A percentile compares a stretch with the other conserved stretches of the same genome.
phyloP scores from a whole-genome alignment of 306 rosid species.

The Crataegus laevigata region DNA sequence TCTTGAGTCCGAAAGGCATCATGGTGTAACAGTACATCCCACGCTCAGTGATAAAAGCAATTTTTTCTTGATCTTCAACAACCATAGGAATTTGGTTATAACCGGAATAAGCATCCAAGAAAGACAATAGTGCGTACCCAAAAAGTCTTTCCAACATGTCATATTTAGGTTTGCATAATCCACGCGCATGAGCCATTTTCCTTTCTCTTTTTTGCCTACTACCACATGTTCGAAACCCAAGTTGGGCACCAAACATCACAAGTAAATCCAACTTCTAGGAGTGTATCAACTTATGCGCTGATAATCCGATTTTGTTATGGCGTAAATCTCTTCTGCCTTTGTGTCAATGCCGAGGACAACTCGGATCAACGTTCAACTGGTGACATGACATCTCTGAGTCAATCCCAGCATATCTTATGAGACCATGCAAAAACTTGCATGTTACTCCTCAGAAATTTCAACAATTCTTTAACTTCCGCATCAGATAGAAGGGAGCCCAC shows the following conservation, averaged over 20 bases:
- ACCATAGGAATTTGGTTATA: too few species aligned
- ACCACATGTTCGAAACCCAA: not conserved
- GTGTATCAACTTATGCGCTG: fast-evolving
- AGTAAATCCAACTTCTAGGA: not conserved
- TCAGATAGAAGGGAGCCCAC: too few species aligned
- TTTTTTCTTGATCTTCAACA: not conserved
- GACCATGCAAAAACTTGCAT: too few species aligned
- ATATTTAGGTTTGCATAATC: not conserved
- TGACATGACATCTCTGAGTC: too few species aligned
- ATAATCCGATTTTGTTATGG: not conserved
- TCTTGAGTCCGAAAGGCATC: not conserved
- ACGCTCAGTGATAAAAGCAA: not conserved
- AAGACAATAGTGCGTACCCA: not conserved
- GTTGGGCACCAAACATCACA: not conserved
- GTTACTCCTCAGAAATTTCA: too few species aligned
- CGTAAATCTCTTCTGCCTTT: too few species aligned
- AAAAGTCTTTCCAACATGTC: not conserved
- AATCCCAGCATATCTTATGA: too few species aligned
- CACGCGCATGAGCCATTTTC: not conserved
- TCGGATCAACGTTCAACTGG: fast-evolving
- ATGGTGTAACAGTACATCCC: not conserved
- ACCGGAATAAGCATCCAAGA: not conserved
- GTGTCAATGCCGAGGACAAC: fast-evolving
- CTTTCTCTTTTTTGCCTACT: not conserved
- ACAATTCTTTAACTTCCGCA: too few species aligned